Evolutionary conservation across 164 flowering plant genomes (phyloP).

Genomic region (Taxillus chinensis): DNA sequence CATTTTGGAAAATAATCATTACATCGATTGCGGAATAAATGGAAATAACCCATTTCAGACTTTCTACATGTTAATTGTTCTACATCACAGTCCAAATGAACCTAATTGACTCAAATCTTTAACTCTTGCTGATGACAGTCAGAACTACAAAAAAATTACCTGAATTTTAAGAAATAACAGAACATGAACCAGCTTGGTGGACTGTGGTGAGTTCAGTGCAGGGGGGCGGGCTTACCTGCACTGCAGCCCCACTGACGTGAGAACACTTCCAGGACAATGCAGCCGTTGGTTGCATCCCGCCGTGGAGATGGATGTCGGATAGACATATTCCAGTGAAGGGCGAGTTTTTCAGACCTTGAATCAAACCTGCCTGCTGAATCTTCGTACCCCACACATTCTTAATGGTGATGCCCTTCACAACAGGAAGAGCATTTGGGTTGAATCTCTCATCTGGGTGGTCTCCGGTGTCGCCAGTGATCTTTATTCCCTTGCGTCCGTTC

Average conservation of each 20-base stretch:
- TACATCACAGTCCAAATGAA: too few relatives aligned
- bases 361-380: constrained; percentile 63
- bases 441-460: constrained; percentile 80
- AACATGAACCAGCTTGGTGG: constrained; percentile 36
- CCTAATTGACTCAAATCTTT: too few relatives aligned
- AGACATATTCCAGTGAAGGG: constrained; percentile 82
- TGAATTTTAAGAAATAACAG: constrained; percentile 6
- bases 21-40: too few relatives aligned
- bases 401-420: constrained; percentile 47
- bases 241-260: constrained; percentile 59
- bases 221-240: constrained; percentile 58
- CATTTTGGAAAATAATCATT: too few relatives aligned
- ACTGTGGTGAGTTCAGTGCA: constrained; percentile 54
- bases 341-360: constrained; percentile 54
- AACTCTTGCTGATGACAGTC: too few relatives aligned
- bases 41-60: too few relatives aligned
- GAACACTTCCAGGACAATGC: constrained; percentile 60
- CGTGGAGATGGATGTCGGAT: constrained; percentile 48
- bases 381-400: constrained; percentile 56
- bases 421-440: constrained; percentile 67
- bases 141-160: too few relatives aligned
- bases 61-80: too few relatives aligned
- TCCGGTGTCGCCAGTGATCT: constrained; percentile 72
- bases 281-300: constrained; percentile 21
- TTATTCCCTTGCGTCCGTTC: constrained; percentile 58